These are phyloP conservation scores for Pythium brachiatum DNA, from an alignment of 352 stramenopile genomes.

Conservation along the genomic window DNA sequence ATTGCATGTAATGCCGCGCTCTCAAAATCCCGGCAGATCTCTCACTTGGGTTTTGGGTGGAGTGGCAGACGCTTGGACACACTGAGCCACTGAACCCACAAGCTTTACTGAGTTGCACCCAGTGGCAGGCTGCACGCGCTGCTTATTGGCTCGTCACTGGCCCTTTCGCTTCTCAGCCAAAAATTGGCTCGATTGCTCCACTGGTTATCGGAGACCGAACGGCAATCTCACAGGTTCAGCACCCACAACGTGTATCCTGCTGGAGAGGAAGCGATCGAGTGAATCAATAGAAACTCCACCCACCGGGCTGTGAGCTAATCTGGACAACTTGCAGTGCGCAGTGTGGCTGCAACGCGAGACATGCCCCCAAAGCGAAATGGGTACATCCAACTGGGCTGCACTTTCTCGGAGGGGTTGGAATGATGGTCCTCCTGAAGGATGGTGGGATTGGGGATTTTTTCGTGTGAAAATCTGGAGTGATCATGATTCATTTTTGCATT, in stretches of 20 bases:
- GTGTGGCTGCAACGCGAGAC: too few species aligned
- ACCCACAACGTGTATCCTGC: neutral
- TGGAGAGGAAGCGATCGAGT: neutral
- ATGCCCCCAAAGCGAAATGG: too few species aligned
- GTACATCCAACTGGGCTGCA: too few species aligned
- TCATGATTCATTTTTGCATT: too few species aligned
- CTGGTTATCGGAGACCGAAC: neutral
- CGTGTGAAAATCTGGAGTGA: too few species aligned
- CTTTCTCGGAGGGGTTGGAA: too few species aligned
- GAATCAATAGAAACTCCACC: too few species aligned
- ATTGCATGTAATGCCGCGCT: too few species aligned
- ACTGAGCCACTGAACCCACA: neutral
- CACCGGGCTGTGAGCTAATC: too few species aligned
- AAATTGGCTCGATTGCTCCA: slow-evolving; percentile 3
- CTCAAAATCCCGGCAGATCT: slow-evolving; percentile 1
- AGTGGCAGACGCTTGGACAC: neutral
- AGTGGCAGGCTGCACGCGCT: neutral
- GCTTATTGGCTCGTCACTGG: neutral
- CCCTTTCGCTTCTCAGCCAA: neutral
- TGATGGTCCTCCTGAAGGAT: too few species aligned
- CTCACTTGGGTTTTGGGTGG: neutral
- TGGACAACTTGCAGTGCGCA: too few species aligned
- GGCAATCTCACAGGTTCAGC: neutral
- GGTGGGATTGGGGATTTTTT: too few species aligned
- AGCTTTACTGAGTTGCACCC: neutral